Conservation (phyloP, 352 stramenopile species). For the Thalassiosira exigua region DNA sequence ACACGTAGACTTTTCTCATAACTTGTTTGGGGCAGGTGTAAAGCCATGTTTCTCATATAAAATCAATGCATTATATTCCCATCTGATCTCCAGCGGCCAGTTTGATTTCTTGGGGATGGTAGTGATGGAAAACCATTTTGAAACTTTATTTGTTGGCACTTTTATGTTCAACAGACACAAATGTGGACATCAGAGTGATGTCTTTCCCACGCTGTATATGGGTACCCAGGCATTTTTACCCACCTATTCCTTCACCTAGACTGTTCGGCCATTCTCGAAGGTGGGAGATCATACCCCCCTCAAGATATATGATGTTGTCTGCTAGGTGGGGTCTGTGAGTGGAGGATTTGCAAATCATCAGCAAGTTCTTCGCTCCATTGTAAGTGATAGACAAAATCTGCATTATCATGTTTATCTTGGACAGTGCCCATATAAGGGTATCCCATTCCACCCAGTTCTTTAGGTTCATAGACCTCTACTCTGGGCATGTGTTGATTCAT, state of each 20-base stretch:
- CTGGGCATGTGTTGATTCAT: constrained; percentile 1
- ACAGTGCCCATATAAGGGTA: constrained; percentile 11
- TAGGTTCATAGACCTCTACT: not conserved
- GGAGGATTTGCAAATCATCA: constrained; percentile 12
- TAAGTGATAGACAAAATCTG: constrained; percentile 16
- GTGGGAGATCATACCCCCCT: constrained; percentile 5
- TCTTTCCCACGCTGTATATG: not conserved
- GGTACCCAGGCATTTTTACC: constrained; percentile 25
- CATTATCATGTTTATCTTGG: constrained; percentile 19
- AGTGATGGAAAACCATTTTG: not conserved
- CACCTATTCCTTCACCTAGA: constrained; percentile 12
- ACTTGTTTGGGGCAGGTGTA: not conserved
- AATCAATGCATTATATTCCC: no score
- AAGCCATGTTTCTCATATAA: not conserved
- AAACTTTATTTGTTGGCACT: not conserved
- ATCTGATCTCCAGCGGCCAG: no score
- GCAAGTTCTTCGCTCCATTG: constrained; percentile 12
- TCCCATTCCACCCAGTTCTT: not conserved
- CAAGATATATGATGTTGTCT: not conserved
- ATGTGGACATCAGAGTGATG: constrained; percentile 23
- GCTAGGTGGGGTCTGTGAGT: constrained; percentile 5
- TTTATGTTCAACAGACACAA: not conserved
- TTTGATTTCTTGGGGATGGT: no score
- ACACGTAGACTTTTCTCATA: not conserved
- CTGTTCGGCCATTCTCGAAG: not conserved